These are phyloP conservation scores for Aspergillus aculeatus DNA, from an alignment of 2,329 filamentous ascomycete species.

Conservation along the genomic window DNA sequence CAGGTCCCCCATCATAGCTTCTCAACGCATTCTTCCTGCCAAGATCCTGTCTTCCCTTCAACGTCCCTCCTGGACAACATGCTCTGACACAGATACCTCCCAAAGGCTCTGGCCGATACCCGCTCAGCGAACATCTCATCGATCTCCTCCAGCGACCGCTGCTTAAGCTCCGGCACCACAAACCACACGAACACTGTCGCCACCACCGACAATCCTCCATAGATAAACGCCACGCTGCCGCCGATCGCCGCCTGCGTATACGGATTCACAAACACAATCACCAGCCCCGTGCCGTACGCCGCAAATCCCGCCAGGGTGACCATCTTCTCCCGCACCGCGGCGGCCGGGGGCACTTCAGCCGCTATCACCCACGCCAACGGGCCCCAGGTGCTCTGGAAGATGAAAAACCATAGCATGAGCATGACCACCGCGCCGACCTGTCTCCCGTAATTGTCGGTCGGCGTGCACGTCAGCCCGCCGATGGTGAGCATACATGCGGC, in stretches of 20 bases:
- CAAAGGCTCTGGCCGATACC: no score
- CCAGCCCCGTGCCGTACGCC: constrained; percentile 26
- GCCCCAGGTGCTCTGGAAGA: constrained; percentile 19
- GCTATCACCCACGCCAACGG: constrained; percentile 29
- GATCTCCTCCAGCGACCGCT: constrained; percentile 26
- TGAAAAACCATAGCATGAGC: constrained; percentile 17
- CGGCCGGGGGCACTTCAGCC: constrained; percentile 27
- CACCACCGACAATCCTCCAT: constrained; percentile 22
- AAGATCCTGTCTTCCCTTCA: no score
- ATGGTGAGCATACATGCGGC: neutral
- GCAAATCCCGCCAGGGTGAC: constrained; percentile 26
- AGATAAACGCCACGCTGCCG: constrained; percentile 23
- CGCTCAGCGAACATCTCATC: constrained; percentile 28
- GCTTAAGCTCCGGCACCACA: constrained; percentile 27
- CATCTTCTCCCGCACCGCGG: constrained; percentile 30
- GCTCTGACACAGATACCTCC: no score
- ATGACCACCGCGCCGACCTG: constrained; percentile 9
- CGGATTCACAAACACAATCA: constrained; percentile 32
- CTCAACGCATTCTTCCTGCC: no score
- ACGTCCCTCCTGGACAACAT: no score
- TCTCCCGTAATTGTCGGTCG: neutral
- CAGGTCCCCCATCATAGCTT: no score
- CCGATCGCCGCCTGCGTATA: constrained; percentile 30
- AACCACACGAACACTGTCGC: constrained; percentile 25
- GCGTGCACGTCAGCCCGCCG: neutral